Percentiles rank a stretch among this genome's conserved stretches.
phyloP scores from a whole-genome alignment of 1,284 basidiomycete species.

The Termitomyces sp. region DNA sequence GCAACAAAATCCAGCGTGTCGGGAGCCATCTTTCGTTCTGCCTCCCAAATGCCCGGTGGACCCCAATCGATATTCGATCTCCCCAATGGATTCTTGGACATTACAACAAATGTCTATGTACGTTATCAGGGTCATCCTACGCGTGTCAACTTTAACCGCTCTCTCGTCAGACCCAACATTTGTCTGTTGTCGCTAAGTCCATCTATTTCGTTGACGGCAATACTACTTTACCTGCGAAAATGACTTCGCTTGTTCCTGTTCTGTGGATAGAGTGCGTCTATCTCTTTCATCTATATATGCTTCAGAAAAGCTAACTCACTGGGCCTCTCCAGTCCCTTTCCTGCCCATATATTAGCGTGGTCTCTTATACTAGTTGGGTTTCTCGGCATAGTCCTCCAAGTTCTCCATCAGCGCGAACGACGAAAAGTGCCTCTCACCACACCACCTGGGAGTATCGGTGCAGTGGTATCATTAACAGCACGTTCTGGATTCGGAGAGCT shows the following conservation, averaged over 20 bases:
- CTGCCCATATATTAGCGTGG: conserved; percentile 43
- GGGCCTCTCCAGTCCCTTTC: conserved; percentile 35
- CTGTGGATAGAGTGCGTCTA: conserved; percentile 51
- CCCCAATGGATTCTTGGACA: conserved; percentile 44
- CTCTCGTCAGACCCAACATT: conserved; percentile 43
- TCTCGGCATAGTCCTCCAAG: conserved; percentile 40
- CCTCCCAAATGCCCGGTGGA: conserved; percentile 33
- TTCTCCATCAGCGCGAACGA: conserved; percentile 41
- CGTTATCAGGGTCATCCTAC: conserved; percentile 17
- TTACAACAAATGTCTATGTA: conserved; percentile 48
- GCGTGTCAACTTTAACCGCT: background rate
- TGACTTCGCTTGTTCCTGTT: conserved; percentile 39
- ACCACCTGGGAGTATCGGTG: conserved; percentile 56
- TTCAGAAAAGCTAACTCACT: background rate
- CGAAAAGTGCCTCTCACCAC: conserved; percentile 47
- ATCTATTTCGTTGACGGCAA: conserved; percentile 48
- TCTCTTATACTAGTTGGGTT: conserved; percentile 43
- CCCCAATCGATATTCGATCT: conserved; percentile 39
- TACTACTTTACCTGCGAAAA: conserved; percentile 28
- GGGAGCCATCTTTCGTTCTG: conserved; percentile 50
- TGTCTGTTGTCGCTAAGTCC: conserved; percentile 48
- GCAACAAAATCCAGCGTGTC: conserved; percentile 45
- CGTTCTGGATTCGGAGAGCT: conserved; percentile 60
- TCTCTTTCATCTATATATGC: background rate
- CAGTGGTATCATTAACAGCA: conserved; percentile 49